Conservation (phyloP, 441 rosid genomes). For the Pelargonium cotyledonis region DNA sequence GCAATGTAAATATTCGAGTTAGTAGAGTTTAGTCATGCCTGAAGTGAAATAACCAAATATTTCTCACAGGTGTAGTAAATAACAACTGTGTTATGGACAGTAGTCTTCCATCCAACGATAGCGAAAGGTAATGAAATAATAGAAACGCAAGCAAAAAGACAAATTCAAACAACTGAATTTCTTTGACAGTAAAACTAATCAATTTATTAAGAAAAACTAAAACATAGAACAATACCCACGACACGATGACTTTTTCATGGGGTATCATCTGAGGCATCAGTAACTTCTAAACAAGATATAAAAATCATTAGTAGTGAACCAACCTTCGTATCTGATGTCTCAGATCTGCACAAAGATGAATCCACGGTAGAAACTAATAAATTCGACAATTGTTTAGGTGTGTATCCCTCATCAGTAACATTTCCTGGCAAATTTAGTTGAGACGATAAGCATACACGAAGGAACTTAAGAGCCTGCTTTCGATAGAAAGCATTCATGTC, state of each 20-base stretch:
- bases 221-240: background rate
- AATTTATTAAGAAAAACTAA: background rate
- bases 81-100: too few relatives aligned
- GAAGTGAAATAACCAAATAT: too few relatives aligned
- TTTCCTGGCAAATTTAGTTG: conserved; percentile 95
- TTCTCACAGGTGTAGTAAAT: too few relatives aligned
- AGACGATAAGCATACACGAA: conserved; percentile 81
- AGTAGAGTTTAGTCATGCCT: too few relatives aligned
- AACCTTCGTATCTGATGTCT: conserved; percentile 74
- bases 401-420: conserved; percentile 63
- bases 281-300: too few relatives aligned
- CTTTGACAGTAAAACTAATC: background rate
- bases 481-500: conserved; percentile 66
- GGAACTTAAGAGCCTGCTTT: conserved; percentile 84
- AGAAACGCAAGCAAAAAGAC: too few relatives aligned
- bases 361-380: conserved; percentile 64
- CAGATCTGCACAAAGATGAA: conserved; percentile 65
- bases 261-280: background rate
- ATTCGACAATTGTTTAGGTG: conserved; percentile 51
- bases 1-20: too few relatives aligned
- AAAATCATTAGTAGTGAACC: conserved; percentile 15
- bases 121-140: too few relatives aligned
- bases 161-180: too few relatives aligned
- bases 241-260: background rate
- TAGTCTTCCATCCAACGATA: too few relatives aligned